A percentile compares a stretch with the other conserved stretches of the same genome.
Conservation (phyloP, 2,329 filamentous ascomycete genomes). For the Grosmannia clavigera region DNA sequence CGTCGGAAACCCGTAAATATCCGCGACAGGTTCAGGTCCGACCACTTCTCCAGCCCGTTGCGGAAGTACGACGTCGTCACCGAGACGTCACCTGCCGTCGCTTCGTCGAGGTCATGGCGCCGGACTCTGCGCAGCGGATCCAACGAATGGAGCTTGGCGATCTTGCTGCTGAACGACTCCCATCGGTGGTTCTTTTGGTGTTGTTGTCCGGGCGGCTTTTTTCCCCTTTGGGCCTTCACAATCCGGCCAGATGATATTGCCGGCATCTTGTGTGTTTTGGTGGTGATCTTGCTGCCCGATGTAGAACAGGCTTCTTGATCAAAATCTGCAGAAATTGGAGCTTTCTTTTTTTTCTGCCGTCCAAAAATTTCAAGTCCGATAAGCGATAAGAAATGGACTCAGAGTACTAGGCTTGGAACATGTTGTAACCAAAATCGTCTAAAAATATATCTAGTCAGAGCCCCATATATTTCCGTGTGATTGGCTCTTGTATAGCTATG, state of each 20-base stretch:
- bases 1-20: slow-evolving; percentile 67
- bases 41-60: slow-evolving; percentile 74
- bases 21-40: slow-evolving; percentile 78
- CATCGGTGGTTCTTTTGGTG: slow-evolving; percentile 79
- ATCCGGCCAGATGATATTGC: slow-evolving; percentile 54
- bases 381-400: background rate
- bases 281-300: background rate
- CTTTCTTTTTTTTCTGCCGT: slow-evolving; percentile 10
- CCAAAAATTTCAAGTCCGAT: slow-evolving; percentile 9
- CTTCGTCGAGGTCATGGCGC: slow-evolving; percentile 60
- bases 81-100: slow-evolving; percentile 53
- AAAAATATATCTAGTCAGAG: no score
- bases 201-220: slow-evolving; percentile 31
- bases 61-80: slow-evolving; percentile 78
- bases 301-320: background rate
- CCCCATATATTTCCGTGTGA: no score
- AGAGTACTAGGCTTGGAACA: no score
- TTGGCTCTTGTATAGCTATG: no score
- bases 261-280: slow-evolving; percentile 35
- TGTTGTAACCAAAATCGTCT: no score
- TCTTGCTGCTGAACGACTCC: slow-evolving; percentile 82
- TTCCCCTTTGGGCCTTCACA: slow-evolving; percentile 56
- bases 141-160: slow-evolving; percentile 77
- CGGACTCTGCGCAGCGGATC: slow-evolving; percentile 86
- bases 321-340: background rate